Base-by-base conservation (phyloP, 441 rosid genomes). In the Erodium moschatum region DNA sequence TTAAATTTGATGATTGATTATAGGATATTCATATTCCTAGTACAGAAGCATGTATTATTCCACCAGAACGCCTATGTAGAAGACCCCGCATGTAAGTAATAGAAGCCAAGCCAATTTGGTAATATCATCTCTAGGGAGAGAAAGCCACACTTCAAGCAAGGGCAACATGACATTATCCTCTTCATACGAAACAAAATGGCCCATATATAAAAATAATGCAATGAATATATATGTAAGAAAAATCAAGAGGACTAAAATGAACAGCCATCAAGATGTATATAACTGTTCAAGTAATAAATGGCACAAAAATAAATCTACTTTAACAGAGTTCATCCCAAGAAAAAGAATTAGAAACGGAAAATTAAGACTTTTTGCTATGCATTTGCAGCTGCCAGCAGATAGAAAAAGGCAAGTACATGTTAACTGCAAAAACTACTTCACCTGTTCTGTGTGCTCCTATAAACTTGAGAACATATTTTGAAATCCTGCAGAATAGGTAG, bases 391-490 rank as follows among this genome's bases (percentile, higher is more conserved):
- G 29, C 48, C 38, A 35, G 15, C 12, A 21, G 58, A 67, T 52
- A 19, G 16, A 66, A 65, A 65, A 67, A 67, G 2, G 58, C 56
- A 67, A 50, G 33, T 60, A 56, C 69, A 48, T 5, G 1, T 54
- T 18, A 18, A 16, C 12, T 33, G 9, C 27, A 52, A 65, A 66
- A 73, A 50, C 12, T 35, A 66, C 46, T 69, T 68, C 74, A 79
- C 85, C 83, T 79, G 56, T 75, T 66, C 42, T 70, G 63, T 44
- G 61, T 42, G 70, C 67, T 73, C 71, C 78, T 71, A 40, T 65
- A 68, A 69, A 52, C 35, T 71, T 67, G 70, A 62, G 76, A 24
- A 65, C 81, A 70, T 64, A 62, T 61, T 38, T 50, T 31, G 35
- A 12, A 68, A 68, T 75, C 83, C 85, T 82, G 72, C 38, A 69